Percentiles rank a stretch among this genome's conserved stretches.
These are phyloP conservation scores for Ceratobasidium sp. DNA, from an alignment of 1,284 basidiomycete species.

Conservation along the genomic window DNA sequence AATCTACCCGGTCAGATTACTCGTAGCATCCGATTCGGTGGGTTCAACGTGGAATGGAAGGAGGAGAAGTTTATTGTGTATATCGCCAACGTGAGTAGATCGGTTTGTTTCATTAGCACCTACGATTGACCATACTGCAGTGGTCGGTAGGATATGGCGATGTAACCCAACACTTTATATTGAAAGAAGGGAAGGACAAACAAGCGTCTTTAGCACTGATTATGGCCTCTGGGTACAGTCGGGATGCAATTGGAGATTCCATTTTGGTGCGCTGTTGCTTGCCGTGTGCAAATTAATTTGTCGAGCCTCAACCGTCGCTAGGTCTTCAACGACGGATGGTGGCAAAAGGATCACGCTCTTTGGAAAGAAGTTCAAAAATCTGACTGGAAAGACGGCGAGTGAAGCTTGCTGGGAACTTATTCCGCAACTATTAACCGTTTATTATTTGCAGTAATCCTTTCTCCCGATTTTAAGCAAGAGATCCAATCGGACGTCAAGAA, in stretches of 20 bases:
- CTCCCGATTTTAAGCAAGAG: slow-evolving; percentile 74
- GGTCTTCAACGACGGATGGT: slow-evolving; percentile 56
- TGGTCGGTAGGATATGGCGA: slow-evolving; percentile 60
- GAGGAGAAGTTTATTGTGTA: slow-evolving; percentile 65
- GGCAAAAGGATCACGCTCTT: slow-evolving; percentile 72
- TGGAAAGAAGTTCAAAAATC: slow-evolving; percentile 81
- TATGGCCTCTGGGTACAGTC: slow-evolving; percentile 57
- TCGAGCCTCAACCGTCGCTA: background rate
- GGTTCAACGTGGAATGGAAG: slow-evolving; percentile 71
- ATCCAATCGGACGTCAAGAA: slow-evolving; percentile 76
- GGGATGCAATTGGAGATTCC: slow-evolving; percentile 26
- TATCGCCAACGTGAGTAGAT: slow-evolving; percentile 59
- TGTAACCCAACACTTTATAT: slow-evolving; percentile 63
- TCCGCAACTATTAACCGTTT: slow-evolving; percentile 49
- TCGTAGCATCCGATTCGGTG: slow-evolving; percentile 67
- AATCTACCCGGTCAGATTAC: slow-evolving; percentile 66
- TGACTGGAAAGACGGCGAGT: slow-evolving; percentile 69
- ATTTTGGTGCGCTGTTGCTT: background rate
- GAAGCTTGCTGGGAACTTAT: background rate
- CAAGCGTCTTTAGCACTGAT: slow-evolving; percentile 66
- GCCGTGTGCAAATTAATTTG: background rate
- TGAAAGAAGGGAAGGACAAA: slow-evolving; percentile 72
- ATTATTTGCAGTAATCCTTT: slow-evolving; percentile 69
- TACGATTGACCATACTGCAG: slow-evolving; percentile 56
- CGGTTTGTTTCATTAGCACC: background rate